Conservation (phyloP, 2,329 filamentous ascomycete species). For the Berkeleyomyces rouxiae region DNA sequence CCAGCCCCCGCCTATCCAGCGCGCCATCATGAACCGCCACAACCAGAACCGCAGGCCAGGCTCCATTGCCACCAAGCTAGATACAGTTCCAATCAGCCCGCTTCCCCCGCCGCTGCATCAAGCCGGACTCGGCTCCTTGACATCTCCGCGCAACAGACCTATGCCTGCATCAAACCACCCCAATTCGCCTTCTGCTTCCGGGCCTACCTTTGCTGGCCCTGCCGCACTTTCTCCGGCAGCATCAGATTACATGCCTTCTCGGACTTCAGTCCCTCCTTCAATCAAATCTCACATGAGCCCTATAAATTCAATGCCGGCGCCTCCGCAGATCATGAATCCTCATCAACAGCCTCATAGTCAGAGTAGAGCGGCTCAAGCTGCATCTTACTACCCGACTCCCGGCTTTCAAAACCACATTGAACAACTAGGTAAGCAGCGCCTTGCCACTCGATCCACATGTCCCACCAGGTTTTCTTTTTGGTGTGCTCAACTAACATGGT, state of each 20-base stretch:
- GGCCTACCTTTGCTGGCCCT: constrained; percentile 25
- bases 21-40: constrained; percentile 66
- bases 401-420: constrained; percentile 84
- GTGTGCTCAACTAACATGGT: constrained; percentile 48
- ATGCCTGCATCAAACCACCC: constrained; percentile 61
- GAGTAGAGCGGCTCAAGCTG: constrained; percentile 16
- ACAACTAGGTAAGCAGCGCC: constrained; percentile 64
- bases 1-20: constrained; percentile 60
- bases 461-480: constrained; percentile 23
- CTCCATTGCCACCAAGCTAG: constrained; percentile 59
- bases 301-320: constrained; percentile 16
- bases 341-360: constrained; percentile 11
- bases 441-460: no score
- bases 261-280: constrained; percentile 15
- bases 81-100: constrained; percentile 30
- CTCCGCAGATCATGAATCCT: constrained; percentile 6
- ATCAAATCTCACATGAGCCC: constrained; percentile 26
- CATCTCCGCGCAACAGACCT: constrained; percentile 56
- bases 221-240: constrained; percentile 28
- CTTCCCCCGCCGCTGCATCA: constrained; percentile 29
- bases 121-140: constrained; percentile 28
- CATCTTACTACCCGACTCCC: constrained; percentile 62
- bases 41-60: constrained; percentile 57
- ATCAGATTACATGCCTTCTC: constrained; percentile 25
- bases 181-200: constrained; percentile 36